Conservation (phyloP, 78 protist species). For the Capsaspora owczarzaki region DNA sequence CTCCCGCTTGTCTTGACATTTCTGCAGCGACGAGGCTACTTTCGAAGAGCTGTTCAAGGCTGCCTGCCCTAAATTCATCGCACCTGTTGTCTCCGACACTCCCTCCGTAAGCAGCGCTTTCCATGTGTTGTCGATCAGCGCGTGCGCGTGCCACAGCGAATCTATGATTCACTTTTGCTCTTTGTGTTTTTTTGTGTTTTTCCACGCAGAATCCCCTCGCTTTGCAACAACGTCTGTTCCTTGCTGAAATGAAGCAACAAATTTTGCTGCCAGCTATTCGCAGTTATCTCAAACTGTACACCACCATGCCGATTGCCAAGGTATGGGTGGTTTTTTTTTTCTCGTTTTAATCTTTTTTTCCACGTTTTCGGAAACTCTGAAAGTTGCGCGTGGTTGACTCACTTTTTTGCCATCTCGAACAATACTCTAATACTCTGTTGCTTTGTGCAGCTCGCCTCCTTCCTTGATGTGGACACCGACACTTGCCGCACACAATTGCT, state of each 20-base stretch:
- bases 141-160: too few relatives aligned
- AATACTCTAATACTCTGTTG: background rate
- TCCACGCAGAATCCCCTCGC: slow-evolving; percentile 23
- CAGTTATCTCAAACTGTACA: slow-evolving; percentile 72
- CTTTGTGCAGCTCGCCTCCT: slow-evolving; percentile 7
- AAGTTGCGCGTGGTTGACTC: background rate
- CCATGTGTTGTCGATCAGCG: background rate
- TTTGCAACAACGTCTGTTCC: slow-evolving; percentile 43
- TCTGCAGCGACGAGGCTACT: background rate
- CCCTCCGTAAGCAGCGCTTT: background rate
- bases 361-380: background rate
- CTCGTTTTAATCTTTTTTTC: background rate
- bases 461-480: slow-evolving; percentile 2
- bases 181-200: too few relatives aligned
- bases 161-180: too few relatives aligned
- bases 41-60: slow-evolving; percentile 51
- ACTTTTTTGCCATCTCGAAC: background rate
- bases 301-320: slow-evolving; percentile 40
- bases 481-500: slow-evolving; percentile 40
- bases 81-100: slow-evolving; percentile 36
- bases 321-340: background rate
- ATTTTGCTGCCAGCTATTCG: slow-evolving; percentile 58
- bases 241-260: slow-evolving; percentile 55
- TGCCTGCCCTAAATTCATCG: slow-evolving; percentile 67
- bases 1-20: background rate